Base-by-base conservation (phyloP, 345 rosid genomes). In the Citrus cavaleriei region DNA sequence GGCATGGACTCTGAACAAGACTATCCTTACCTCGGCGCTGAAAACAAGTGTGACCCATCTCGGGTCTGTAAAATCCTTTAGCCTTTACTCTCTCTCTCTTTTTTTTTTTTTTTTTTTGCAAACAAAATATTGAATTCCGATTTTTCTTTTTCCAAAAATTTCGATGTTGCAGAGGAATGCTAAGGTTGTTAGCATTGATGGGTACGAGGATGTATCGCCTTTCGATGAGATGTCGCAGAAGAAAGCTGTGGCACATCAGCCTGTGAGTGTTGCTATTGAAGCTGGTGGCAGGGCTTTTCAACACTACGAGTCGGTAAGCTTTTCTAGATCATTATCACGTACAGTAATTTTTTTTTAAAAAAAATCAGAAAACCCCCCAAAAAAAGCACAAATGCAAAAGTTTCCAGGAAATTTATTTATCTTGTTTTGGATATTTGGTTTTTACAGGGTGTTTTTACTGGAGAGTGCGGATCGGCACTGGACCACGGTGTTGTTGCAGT, bases 231-330 rank as follows among this genome's bases (percentile, higher is more conserved):
- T 16, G 0, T 92, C 97, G 10, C 78, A 94, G 80, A 85, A 87
- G 77, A 91, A 78, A 81, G 99, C 99, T 1, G 92, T 92, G 66
- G 92, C 97, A 7, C 80, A 83, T 77, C 97, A 96, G 82, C 99
- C 98, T 8, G 91, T 96, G 7, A 89, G 97, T 77, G 93, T 96
- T n/a, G 98, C 97, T 38, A 96, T 96, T 76, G 99, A 96, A 89
- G 99, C 95, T 0, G 81, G 94, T 77, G 99, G 98, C 79, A 86
- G 92, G 67, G 82, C 78, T 12, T 92, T 94, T 80, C 98, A 96
- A 74, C 87, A 90, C 58, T 96, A 96, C 75, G 77, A 86, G 32
- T 92, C 98, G 70, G 99, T 95, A 86, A 84, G 83, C 34, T 35
- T 25, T 8, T 32, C 65, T 21, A 35, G 60, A 1, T 24, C 72